Conservation (phyloP, 1,139 yeast species). For the Pneumocystis canis region DNA sequence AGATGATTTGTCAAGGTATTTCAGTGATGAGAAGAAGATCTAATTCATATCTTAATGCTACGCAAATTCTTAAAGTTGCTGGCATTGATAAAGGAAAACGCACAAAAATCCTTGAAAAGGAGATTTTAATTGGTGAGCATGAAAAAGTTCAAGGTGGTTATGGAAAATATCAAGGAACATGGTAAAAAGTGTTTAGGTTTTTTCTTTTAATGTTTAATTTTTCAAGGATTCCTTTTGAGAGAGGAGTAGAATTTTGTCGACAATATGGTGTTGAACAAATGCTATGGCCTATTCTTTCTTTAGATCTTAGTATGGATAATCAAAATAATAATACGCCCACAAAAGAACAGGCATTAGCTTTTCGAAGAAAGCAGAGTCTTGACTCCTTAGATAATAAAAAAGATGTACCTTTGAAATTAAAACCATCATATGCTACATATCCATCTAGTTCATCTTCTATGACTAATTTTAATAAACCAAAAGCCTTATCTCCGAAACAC, state of each 20-base stretch:
- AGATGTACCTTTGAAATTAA: conserved; percentile 16
- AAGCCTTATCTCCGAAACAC: neutral
- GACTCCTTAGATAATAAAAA: conserved; percentile 7
- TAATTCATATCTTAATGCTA: conserved; percentile 83
- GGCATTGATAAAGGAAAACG: conserved; percentile 75
- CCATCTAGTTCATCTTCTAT: neutral
- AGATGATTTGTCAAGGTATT: conserved; percentile 52
- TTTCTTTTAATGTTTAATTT: neutral
- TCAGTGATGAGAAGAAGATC: conserved; percentile 67
- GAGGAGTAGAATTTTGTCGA: conserved; percentile 47
- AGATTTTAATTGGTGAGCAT: conserved; percentile 70
- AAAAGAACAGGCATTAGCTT: conserved; percentile 33
- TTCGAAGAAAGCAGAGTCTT: conserved; percentile 23
- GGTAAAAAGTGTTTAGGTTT: conserved; percentile 33
- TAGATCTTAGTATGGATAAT: conserved; percentile 35
- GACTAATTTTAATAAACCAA: neutral
- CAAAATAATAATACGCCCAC: conserved; percentile 46
- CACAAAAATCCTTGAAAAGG: conserved; percentile 72
- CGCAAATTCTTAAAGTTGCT: conserved; percentile 78
- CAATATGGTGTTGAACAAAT: conserved; percentile 51
- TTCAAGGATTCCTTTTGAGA: conserved; percentile 25
- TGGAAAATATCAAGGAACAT: conserved; percentile 90
- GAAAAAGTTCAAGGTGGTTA: conserved; percentile 94
- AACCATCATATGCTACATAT: conserved; percentile 22
- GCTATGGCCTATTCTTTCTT: conserved; percentile 46